These are phyloP conservation scores for Bimuria novae-zelandiae DNA, from an alignment of 2,329 filamentous ascomycete species.

Conservation along the genomic window DNA sequence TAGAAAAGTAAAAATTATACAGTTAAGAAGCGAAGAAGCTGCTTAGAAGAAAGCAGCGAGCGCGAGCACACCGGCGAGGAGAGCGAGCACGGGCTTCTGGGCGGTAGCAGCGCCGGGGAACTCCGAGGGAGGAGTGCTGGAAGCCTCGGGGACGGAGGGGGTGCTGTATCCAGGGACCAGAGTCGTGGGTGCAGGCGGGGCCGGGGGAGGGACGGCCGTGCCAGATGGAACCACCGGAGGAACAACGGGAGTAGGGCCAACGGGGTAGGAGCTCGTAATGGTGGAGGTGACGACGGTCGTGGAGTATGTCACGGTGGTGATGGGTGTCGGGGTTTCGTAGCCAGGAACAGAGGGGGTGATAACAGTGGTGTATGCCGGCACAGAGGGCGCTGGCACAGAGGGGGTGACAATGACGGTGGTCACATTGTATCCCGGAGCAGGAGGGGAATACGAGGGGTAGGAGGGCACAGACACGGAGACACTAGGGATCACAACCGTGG, in stretches of 20 bases:
- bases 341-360: background rate
- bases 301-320: constrained; percentile 5
- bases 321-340: background rate
- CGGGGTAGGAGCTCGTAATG: constrained; percentile 19
- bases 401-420: constrained; percentile 6
- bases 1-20: constrained; percentile 5
- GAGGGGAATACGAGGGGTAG: background rate
- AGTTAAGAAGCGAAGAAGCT: background rate
- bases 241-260: constrained; percentile 14
- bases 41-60: constrained; percentile 14
- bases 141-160: background rate
- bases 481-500: background rate
- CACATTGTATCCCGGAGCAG: background rate
- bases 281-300: constrained; percentile 16
- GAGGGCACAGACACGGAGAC: background rate
- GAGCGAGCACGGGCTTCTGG: constrained; percentile 17
- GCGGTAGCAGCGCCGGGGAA: constrained; percentile 19
- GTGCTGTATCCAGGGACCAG: constrained; percentile 1
- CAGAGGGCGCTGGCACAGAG: too few species aligned
- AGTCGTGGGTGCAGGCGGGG: constrained; percentile 8
- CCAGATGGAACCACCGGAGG: too few species aligned
- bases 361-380: background rate
- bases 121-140: constrained; percentile 6
- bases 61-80: constrained; percentile 19
- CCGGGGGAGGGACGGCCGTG: constrained; percentile 8